These are phyloP conservation scores for Cornus florida DNA, from an alignment of 148 eudicot genomes.

Conservation along the genomic window DNA sequence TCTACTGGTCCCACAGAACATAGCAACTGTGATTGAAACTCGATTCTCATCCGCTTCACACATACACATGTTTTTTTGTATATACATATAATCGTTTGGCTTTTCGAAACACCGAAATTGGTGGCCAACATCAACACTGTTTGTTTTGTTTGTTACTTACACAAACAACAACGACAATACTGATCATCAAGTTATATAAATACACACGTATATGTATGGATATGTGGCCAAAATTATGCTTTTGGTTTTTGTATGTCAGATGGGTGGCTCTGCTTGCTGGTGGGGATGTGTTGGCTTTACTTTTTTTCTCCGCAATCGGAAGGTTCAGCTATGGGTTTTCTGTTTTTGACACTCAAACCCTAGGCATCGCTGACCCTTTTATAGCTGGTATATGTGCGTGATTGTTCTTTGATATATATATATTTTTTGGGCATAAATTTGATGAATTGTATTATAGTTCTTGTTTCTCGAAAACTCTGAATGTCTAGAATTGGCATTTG, in stretches of 20 bases:
- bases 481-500: conserved; percentile 2
- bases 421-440: not conserved
- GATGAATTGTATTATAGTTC: not conserved
- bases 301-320: conserved; percentile 81
- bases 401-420: not conserved
- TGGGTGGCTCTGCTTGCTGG: conserved; percentile 77
- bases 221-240: not conserved
- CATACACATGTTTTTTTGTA: too few relatives aligned
- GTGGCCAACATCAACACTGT: too few relatives aligned
- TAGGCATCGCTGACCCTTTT: conserved; percentile 92
- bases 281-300: conserved; percentile 85
- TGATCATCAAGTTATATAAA: too few relatives aligned
- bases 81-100: too few relatives aligned
- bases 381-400: conserved; percentile 62
- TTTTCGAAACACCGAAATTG: too few relatives aligned
- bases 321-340: conserved; percentile 92
- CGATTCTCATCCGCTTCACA: too few relatives aligned
- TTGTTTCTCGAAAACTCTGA: not conserved
- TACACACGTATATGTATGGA: too few relatives aligned
- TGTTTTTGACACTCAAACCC: conserved; percentile 71
- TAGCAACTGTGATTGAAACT: too few relatives aligned
- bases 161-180: too few relatives aligned
- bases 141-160: too few relatives aligned
- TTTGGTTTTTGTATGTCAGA: conserved; percentile 33
- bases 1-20: too few relatives aligned